phyloP scores from a whole-genome alignment of 345 rosid species.

The Capsella bursapastoris region DNA sequence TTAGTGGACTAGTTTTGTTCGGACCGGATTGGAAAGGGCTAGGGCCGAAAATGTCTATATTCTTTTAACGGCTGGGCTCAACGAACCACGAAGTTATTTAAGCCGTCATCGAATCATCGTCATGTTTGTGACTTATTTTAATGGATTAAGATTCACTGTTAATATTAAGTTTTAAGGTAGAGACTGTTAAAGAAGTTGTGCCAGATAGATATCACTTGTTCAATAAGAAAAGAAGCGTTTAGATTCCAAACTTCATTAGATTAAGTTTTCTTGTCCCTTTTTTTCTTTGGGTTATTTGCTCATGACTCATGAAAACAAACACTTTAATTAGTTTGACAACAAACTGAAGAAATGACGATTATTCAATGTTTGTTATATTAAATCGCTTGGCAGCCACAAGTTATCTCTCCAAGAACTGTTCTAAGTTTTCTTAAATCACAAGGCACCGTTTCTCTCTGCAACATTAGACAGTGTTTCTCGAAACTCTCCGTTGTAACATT shows the following conservation, averaged over 20 bases:
- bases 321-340: background rate
- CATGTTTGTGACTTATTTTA: background rate
- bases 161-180: background rate
- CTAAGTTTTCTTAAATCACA: slow-evolving; percentile 28
- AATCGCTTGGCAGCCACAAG: slow-evolving; percentile 39
- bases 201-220: background rate
- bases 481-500: slow-evolving; percentile 47
- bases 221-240: background rate
- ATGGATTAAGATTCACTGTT: background rate
- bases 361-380: background rate
- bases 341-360: background rate
- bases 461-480: slow-evolving; percentile 43
- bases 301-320: background rate
- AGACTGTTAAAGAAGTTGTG: background rate
- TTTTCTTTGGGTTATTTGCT: background rate
- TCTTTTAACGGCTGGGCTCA: background rate
- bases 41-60: background rate
- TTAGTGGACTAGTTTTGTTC: background rate
- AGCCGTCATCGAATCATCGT: background rate
- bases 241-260: background rate
- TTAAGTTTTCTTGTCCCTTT: background rate
- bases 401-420: slow-evolving; percentile 35
- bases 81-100: background rate
- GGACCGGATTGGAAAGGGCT: background rate
- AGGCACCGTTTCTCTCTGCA: slow-evolving; percentile 40